Evolutionary conservation across 352 stramenopile genomes (phyloP), one percentile per base, ranked within the genome.

Genomic region (Pythium aquatile): DNA sequence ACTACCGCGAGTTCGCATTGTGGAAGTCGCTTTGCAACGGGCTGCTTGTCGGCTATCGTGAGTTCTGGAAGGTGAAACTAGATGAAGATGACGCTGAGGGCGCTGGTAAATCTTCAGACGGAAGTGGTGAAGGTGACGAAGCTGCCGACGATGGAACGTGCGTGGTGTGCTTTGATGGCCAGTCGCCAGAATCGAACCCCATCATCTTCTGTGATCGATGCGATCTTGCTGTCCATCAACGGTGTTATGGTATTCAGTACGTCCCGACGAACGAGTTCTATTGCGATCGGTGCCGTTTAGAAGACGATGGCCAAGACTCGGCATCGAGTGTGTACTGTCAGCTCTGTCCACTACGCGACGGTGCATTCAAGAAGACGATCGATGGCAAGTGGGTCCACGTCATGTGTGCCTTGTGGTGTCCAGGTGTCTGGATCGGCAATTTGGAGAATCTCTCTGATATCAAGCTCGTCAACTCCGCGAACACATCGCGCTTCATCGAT

Each of bases 161-260:
- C 56, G 86, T 96, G 24, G 81, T 97, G 26, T 97, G 90, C 59
- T 96, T 97, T 64, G 90, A 97, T 59, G 88, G 87, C 0, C 76
- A 88, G 54, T 95, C 90, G 28, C 87, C 88, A 0, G 90, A 97
- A 64, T 78, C 78, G 10, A 96, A 96, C 59, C 85, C 86, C 6
- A 96, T 97, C 60, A 86, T 97, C 20, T 96, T 96, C 58, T 97
- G 90, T 52, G 90, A 96, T 68, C 76, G 82, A 13, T 97, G 90
- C 58, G 84, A 95, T 61, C 71, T 97, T 30, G 87, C 87, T n/a
- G 87, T 97, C 24, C 90, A 97, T 59, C 87, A 93, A 65, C 78
- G 81, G 9, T 97, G 90, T 73, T 97, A 97, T 52, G 90, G 90
- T 53, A 80, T 97, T 49, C 74, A 77, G 5, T 79, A 94, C 49